Conservation (phyloP, 306 rosid genomes). For the Vigna trinervia region DNA sequence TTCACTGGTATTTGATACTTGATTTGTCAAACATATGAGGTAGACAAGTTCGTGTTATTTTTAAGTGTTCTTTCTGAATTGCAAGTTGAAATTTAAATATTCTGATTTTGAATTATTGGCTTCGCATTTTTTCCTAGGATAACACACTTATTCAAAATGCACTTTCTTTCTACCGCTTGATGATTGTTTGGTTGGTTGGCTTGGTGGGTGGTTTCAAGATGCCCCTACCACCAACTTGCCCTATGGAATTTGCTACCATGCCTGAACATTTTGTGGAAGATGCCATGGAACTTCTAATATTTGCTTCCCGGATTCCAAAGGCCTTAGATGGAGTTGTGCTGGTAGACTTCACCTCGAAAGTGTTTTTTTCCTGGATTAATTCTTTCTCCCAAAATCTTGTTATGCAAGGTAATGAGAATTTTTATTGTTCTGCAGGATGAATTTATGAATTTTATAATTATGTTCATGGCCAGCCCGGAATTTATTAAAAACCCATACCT, state of each 20-base stretch:
- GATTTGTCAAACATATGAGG: conserved; percentile 28
- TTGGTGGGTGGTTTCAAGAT: conserved; percentile 97
- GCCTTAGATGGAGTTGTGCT: conserved; percentile 91
- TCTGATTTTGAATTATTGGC: conserved; percentile 27
- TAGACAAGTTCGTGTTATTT: conserved; percentile 8
- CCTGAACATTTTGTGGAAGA: conserved; percentile 99
- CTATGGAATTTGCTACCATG: conserved; percentile 87
- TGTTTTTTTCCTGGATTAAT: conserved; percentile 26
- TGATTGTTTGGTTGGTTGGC: conserved; percentile 93
- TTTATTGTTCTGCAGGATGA: conserved; percentile 74
- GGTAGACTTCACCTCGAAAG: conserved; percentile 53
- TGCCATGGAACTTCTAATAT: conserved; percentile 95
- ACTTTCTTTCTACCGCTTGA: conserved; percentile 83
- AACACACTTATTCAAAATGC: conserved; percentile 80
- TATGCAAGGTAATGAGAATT: background rate
- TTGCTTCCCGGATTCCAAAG: conserved; percentile 96
- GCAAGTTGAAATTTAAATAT: conserved; percentile 31
- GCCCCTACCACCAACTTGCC: conserved; percentile 87
- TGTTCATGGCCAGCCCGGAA: conserved; percentile 98
- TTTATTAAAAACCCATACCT: conserved; percentile 91
- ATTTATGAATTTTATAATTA: conserved; percentile 93
- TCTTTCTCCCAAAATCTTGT: conserved; percentile 29
- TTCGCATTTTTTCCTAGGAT: conserved; percentile 61
- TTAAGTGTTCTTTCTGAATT: conserved; percentile 16
- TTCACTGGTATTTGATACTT: conserved; percentile 8